Conservation (phyloP, 495 filamentous ascomycete species). For the Baudoinia panamericana region DNA sequence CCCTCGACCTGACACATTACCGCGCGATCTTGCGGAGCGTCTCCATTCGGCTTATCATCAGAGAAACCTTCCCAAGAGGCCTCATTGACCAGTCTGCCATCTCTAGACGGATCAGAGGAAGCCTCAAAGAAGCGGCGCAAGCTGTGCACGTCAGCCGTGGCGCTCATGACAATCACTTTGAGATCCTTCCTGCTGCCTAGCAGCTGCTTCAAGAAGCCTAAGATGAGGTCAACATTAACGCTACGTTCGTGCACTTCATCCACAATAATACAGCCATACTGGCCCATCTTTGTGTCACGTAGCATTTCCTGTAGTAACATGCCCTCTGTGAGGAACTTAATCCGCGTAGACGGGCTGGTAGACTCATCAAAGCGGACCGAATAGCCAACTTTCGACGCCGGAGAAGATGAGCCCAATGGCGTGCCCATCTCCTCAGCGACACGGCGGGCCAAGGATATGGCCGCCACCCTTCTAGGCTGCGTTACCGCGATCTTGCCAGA, state of each 20-base stretch:
- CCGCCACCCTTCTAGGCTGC: constrained; percentile 84
- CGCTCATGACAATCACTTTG: constrained; percentile 93
- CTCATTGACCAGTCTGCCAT: constrained; percentile 3
- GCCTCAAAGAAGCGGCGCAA: constrained; percentile 60
- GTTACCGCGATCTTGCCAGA: constrained; percentile 83
- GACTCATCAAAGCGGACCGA: constrained; percentile 88
- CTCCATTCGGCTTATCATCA: constrained; percentile 9
- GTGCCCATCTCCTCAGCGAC: constrained; percentile 88
- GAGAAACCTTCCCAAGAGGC: constrained; percentile 22
- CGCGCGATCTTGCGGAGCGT: not conserved
- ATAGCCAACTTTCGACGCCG: constrained; percentile 73
- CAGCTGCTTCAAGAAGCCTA: constrained; percentile 75
- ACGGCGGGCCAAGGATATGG: constrained; percentile 78
- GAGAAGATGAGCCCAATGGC: constrained; percentile 50
- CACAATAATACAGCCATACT: constrained; percentile 82
- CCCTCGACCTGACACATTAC: constrained; percentile 63
- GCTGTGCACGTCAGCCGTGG: constrained; percentile 75
- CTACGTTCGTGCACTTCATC: constrained; percentile 97
- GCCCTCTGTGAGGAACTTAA: constrained; percentile 94
- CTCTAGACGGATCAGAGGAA: not conserved
- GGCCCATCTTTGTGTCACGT: constrained; percentile 63
- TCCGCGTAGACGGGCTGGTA: constrained; percentile 53
- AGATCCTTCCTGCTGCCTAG: constrained; percentile 49
- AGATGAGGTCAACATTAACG: constrained; percentile 82
- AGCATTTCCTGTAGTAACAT: constrained; percentile 94